These are phyloP conservation scores for Ceriops decandra DNA, from an alignment of 345 rosid genomes.

Conservation along the genomic window DNA sequence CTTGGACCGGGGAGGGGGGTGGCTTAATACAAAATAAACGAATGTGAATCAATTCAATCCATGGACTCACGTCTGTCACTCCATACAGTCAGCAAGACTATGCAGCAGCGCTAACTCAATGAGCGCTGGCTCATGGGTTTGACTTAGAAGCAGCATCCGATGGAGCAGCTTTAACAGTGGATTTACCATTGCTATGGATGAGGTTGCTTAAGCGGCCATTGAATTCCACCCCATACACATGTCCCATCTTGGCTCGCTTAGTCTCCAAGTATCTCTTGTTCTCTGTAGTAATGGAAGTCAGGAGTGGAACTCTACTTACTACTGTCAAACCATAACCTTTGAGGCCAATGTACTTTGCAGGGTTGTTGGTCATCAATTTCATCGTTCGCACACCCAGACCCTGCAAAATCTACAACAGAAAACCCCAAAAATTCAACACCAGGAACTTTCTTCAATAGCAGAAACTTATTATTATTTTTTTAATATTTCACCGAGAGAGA, in stretches of 20 bases:
- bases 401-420: slow-evolving; percentile 51
- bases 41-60: slow-evolving; percentile 5
- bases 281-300: slow-evolving; percentile 62
- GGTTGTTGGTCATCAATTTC: slow-evolving; percentile 91
- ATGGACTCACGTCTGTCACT: no score
- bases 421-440: background rate
- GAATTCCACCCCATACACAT: slow-evolving; percentile 47
- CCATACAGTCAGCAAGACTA: no score
- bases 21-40: background rate
- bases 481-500: no score
- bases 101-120: no score
- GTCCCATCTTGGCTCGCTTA: slow-evolving; percentile 75
- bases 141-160: slow-evolving; percentile 16
- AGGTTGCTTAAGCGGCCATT: slow-evolving; percentile 31
- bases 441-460: background rate
- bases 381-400: slow-evolving; percentile 81
- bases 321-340: slow-evolving; percentile 73
- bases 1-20: background rate
- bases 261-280: slow-evolving; percentile 77
- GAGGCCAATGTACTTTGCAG: slow-evolving; percentile 71
- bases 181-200: slow-evolving; percentile 19
- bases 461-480: background rate
- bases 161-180: slow-evolving; percentile 5
- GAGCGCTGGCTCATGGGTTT: slow-evolving; percentile 6
- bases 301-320: slow-evolving; percentile 64